These are phyloP conservation scores for Diplodia corticola DNA, from an alignment of 2,329 filamentous ascomycete species.

Conservation along the genomic window DNA sequence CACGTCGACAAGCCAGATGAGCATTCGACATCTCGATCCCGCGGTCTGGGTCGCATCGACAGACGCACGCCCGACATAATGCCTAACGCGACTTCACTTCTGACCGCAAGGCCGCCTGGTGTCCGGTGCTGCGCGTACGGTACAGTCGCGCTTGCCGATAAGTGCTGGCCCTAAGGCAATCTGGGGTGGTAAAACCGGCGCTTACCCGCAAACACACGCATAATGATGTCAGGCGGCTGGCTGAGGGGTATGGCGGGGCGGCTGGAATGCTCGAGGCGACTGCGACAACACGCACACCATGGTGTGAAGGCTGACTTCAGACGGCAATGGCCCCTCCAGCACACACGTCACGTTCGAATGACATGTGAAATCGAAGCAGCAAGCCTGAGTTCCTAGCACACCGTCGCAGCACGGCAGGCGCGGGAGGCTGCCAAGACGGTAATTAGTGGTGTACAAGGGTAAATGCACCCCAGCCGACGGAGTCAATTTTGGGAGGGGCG, in stretches of 20 bases:
- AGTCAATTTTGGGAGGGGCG: background rate
- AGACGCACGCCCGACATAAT: constrained; percentile 14
- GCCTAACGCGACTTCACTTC: constrained; percentile 15
- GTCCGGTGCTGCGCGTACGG: constrained; percentile 4
- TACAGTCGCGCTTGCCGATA: constrained; percentile 20
- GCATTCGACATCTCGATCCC: constrained; percentile 12
- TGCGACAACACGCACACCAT: constrained; percentile 2
- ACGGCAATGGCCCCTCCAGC: background rate
- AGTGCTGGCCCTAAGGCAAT: constrained; percentile 16
- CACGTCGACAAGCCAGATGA: background rate
- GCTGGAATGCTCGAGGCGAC: constrained; percentile 7
- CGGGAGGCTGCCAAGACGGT: constrained; percentile 5
- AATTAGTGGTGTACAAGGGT: constrained; percentile 7
- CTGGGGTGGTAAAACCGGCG: constrained; percentile 18
- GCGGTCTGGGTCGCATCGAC: background rate
- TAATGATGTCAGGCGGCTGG: constrained; percentile 16
- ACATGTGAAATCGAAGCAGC: constrained; percentile 10
- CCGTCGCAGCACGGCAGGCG: background rate
- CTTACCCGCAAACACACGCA: constrained; percentile 10
- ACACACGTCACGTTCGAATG: background rate
- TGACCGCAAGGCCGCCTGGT: background rate
- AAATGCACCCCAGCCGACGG: constrained; percentile 16
- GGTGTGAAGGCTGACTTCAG: constrained; percentile 19
- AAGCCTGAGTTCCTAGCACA: background rate
- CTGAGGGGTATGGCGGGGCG: constrained; percentile 3